These are phyloP conservation scores for Cutaneotrichosporon cavernicola DNA, from an alignment of 1,284 basidiomycete genomes.

Conservation along the genomic window DNA sequence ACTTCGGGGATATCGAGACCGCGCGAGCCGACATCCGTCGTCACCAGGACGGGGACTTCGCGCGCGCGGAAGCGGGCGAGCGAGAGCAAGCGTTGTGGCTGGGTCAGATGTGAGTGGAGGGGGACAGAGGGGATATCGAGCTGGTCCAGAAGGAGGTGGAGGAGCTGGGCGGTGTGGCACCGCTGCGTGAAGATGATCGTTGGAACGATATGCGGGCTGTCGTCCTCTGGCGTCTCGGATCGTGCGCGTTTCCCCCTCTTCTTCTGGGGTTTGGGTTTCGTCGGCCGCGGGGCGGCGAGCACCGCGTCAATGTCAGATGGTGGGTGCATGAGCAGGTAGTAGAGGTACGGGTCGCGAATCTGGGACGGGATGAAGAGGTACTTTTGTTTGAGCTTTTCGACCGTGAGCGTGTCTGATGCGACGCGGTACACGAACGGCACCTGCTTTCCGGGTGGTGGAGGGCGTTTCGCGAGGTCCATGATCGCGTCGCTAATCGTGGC, in stretches of 20 bases:
- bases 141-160: constrained; percentile 75
- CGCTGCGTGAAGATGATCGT: constrained; percentile 95
- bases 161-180: constrained; percentile 82
- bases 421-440: constrained; percentile 86
- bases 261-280: constrained; percentile 35
- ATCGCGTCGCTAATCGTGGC: constrained; percentile 90
- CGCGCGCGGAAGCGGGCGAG: constrained; percentile 83
- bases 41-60: constrained; percentile 86
- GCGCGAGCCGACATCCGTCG: constrained; percentile 91
- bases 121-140: constrained; percentile 81
- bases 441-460: constrained; percentile 76
- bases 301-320: constrained; percentile 65
- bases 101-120: constrained; percentile 84
- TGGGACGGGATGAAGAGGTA: constrained; percentile 95
- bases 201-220: constrained; percentile 63
- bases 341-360: constrained; percentile 89
- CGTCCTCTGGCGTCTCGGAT: constrained; percentile 43
- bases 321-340: constrained; percentile 82
- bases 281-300: constrained; percentile 39
- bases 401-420: constrained; percentile 73
- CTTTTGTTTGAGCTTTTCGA: constrained; percentile 77
- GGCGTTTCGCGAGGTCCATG: constrained; percentile 70
- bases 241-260: constrained; percentile 32
- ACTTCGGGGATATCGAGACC: constrained; percentile 95
- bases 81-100: constrained; percentile 80